Evolutionary conservation across 768 basidiomycete species (phyloP), one percentile per base, ranked within the genome.

Genomic region (Hygrophorus russula): DNA sequence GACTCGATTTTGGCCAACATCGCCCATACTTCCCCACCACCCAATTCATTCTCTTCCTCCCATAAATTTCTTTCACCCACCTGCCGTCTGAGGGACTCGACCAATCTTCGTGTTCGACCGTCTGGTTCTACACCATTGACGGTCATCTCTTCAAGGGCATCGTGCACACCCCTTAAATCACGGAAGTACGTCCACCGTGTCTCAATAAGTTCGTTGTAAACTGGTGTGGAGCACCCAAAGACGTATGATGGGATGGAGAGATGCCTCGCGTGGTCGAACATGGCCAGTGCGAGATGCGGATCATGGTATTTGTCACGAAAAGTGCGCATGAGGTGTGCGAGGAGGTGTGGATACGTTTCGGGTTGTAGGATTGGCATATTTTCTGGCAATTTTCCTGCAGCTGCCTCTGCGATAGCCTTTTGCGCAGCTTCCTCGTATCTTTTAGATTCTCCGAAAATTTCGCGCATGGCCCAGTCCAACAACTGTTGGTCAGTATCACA

Each of bases 141-240:
- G 17, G 65, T 60, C 90, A 96, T 93, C 58, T 93, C 91, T 46
- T 80, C 71, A 13, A 94, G 60, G 4, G 81, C 76, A 14, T 74
- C 71, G 41, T 74, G 73, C 0, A 91, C 80, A 19, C 83, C 86
- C 36, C 73, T 69, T 29, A 92, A 62, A 62, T 94, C 89, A n/a
- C 75, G 74, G 66, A 93, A 88, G 44, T 71, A 76, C 6, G 66
- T 61, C 93, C 93, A 97, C 14, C 77, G 76, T n/a, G 85, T 89
- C 53, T 76, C 68, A 19, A 97, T 74, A 14, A 92, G 70, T 56
- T 94, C 89, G 59, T 92, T 90, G 61, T 94, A 96, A 0, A 82
- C 84, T 8, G 71, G 71, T 0, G 91, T 85, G 8, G 87, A 83
- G 60, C 93, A 97, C 2, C 92, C 93, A 53, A 82, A 81, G 24